A percentile compares a stretch with the other conserved stretches of the same genome.
Evolutionary conservation across 805 yeast genomes (phyloP).

Genomic region (Isabelozyma gotoi): DNA sequence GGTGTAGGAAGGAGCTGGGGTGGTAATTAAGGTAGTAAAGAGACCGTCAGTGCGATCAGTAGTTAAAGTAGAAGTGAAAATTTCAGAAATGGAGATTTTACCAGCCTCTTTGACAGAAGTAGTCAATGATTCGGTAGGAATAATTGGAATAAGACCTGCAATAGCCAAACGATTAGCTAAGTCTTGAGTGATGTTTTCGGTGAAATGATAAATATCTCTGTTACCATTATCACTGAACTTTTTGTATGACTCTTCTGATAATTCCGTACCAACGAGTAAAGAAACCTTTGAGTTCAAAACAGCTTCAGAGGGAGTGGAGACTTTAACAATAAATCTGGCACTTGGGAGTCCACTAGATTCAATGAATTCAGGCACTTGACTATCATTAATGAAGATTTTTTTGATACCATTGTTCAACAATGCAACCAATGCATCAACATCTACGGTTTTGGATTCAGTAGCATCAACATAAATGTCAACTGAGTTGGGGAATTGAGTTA

Average conservation of each 20-base stretch:
- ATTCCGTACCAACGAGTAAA: conserved; percentile 17
- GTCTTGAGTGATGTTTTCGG: conserved; percentile 15
- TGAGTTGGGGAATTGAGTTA: conserved; percentile 27
- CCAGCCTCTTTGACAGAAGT: conserved; percentile 12
- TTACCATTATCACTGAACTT: conserved; percentile 23
- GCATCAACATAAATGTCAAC: conserved; percentile 33
- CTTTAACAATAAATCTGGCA: conserved; percentile 39
- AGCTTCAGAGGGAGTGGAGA: conserved; percentile 7
- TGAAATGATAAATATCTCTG: conserved; percentile 24
- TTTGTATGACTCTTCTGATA: conserved; percentile 15
- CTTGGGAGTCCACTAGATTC: conserved; percentile 51
- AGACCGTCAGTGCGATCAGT: conserved; percentile 89
- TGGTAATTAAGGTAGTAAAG: conserved; percentile 78
- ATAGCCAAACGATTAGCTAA: conserved; percentile 25
- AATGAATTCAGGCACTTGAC: conserved; percentile 28
- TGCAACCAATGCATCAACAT: conserved; percentile 46
- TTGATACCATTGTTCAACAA: conserved; percentile 63
- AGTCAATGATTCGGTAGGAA: conserved; percentile 23
- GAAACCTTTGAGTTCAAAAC: conserved; percentile 16
- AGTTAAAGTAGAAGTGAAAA: conserved; percentile 52
- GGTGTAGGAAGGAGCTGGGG: conserved; percentile 54
- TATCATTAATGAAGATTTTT: conserved; percentile 39
- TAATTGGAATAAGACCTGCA: conserved; percentile 31
- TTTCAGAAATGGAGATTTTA: conserved; percentile 38
- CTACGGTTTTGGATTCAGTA: conserved; percentile 15